Percentiles rank a stretch among this genome's conserved stretches.
Conservation (phyloP, 257 asterid genomes). For the Penstemon eatonii region DNA sequence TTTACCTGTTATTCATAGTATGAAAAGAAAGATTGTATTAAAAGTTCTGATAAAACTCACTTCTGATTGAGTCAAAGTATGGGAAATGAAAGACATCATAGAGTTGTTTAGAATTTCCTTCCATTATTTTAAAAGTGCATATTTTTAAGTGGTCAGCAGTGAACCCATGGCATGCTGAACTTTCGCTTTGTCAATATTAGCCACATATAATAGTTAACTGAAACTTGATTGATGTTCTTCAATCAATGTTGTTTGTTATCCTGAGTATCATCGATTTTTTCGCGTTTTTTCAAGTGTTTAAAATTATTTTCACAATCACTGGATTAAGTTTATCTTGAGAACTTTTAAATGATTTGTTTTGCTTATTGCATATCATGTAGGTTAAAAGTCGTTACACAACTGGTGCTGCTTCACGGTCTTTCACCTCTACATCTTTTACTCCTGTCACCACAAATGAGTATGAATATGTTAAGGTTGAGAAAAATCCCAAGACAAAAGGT, state of each 20-base stretch:
- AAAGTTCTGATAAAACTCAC: not conserved
- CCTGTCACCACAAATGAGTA: slow-evolving; percentile 87
- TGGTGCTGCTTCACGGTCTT: slow-evolving; percentile 96
- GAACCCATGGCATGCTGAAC: slow-evolving; percentile 19
- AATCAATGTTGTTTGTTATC: slow-evolving; percentile 3
- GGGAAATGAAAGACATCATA: slow-evolving; percentile 4
- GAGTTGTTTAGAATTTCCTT: slow-evolving; percentile 12
- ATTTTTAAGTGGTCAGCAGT: slow-evolving; percentile 7
- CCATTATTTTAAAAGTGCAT: not conserved
- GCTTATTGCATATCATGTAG: slow-evolving; percentile 44
- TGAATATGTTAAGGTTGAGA: slow-evolving; percentile 92
- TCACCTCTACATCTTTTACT: slow-evolving; percentile 90
- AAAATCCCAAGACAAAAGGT: slow-evolving; percentile 90
- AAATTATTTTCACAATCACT: not conserved
- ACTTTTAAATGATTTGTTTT: slow-evolving; percentile 23
- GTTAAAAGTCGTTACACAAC: slow-evolving; percentile 92
- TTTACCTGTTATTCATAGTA: slow-evolving; percentile 13
- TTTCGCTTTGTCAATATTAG: slow-evolving; percentile 3
- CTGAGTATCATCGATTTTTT: not conserved
- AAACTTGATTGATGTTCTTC: slow-evolving; percentile 17
- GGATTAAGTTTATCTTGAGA: not conserved
- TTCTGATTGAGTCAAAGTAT: not conserved
- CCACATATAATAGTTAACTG: slow-evolving; percentile 8
- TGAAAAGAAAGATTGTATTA: not conserved
- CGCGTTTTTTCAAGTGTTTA: not conserved